Evolutionary conservation across 2,329 filamentous ascomycete species (phyloP).

Genomic region (Metarhizium sp.): DNA sequence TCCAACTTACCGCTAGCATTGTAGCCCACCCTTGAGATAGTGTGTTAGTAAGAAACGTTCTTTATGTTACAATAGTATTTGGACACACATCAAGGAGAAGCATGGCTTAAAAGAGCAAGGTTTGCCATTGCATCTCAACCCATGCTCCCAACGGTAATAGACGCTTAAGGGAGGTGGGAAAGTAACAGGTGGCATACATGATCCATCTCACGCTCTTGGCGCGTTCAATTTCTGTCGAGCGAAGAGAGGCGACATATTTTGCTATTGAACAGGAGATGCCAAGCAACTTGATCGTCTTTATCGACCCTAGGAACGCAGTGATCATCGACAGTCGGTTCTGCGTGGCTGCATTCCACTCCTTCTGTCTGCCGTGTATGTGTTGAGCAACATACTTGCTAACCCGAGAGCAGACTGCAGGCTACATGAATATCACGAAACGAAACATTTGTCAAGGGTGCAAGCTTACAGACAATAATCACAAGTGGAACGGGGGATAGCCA

Average conservation of each 20-base stretch:
- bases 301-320: slow-evolving; percentile 22
- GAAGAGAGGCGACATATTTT: slow-evolving; percentile 14
- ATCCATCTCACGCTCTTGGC: slow-evolving; percentile 28
- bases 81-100: no score
- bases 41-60: no score
- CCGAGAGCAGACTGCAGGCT: slow-evolving; percentile 27
- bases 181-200: slow-evolving; percentile 8
- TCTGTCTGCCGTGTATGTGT: slow-evolving; percentile 23
- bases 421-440: background rate
- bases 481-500: slow-evolving; percentile 33
- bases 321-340: slow-evolving; percentile 28
- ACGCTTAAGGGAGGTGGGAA: no score
- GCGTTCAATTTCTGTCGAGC: slow-evolving; percentile 20
- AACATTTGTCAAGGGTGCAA: background rate
- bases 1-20: no score
- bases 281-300: slow-evolving; percentile 32
- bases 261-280: slow-evolving; percentile 4
- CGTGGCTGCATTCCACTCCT: slow-evolving; percentile 30
- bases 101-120: no score
- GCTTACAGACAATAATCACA: slow-evolving; percentile 30
- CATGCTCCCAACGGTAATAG: no score
- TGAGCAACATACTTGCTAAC: slow-evolving; percentile 30
- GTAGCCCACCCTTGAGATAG: no score
- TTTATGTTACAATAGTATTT: no score
- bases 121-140: no score